These are phyloP conservation scores for Salix viminalis DNA, from an alignment of 345 rosid genomes.

Conservation along the genomic window DNA sequence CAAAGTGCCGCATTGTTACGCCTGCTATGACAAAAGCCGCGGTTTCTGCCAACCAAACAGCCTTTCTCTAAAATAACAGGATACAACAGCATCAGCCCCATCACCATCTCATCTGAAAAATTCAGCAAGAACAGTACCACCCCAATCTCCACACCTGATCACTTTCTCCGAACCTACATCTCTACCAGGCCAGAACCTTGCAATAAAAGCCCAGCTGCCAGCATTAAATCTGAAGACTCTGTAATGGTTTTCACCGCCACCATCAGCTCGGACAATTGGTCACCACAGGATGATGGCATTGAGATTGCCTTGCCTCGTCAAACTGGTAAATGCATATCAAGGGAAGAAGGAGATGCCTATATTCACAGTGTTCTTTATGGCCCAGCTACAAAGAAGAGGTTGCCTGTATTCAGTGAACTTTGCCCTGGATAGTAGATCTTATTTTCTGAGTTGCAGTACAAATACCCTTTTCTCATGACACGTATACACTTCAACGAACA, in stretches of 20 bases:
- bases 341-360: slow-evolving; percentile 28
- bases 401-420: slow-evolving; percentile 35
- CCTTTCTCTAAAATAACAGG: slow-evolving; percentile 5
- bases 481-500: neutral
- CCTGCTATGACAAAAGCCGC: slow-evolving; percentile 13
- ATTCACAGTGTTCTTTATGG: slow-evolving; percentile 28
- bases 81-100: neutral
- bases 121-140: slow-evolving; percentile 6
- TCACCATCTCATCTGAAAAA: slow-evolving; percentile 4
- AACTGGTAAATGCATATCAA: slow-evolving; percentile 16
- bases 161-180: neutral
- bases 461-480: neutral
- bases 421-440: slow-evolving; percentile 18
- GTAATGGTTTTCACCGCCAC: neutral
- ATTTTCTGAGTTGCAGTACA: neutral
- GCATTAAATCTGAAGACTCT: neutral
- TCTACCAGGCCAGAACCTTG: neutral
- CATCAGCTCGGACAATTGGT: slow-evolving; percentile 35
- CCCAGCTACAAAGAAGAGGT: slow-evolving; percentile 32
- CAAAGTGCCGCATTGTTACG: slow-evolving; percentile 23
- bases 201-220: neutral
- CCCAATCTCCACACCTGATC: neutral
- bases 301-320: slow-evolving; percentile 36
- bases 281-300: slow-evolving; percentile 66
- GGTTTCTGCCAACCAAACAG: slow-evolving; percentile 8